phyloP scores from a whole-genome alignment of 345 rosid genomes.

The Eucalyptus pauciflora region DNA sequence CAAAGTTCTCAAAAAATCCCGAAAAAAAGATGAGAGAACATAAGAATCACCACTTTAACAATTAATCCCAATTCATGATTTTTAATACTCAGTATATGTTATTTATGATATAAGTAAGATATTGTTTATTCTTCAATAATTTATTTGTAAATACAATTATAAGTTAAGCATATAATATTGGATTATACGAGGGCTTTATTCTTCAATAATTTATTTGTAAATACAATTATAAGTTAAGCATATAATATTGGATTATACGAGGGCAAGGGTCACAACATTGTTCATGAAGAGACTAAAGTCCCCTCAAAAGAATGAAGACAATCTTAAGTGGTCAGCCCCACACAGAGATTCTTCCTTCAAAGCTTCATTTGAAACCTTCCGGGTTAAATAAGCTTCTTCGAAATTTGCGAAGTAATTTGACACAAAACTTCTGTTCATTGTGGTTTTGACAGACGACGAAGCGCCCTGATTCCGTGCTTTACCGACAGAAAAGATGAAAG shows the following conservation, averaged over 20 bases:
- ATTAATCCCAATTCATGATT: neutral
- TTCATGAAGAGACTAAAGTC: too few species aligned
- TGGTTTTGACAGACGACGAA: neutral
- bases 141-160: too few species aligned
- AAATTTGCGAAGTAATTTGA: neutral
- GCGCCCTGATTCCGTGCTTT: neutral
- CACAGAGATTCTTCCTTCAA: too few species aligned
- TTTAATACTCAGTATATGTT: neutral
- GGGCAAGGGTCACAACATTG: neutral
- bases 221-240: too few species aligned
- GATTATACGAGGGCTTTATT: neutral
- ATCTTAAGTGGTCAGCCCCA: too few species aligned
- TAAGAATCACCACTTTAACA: neutral
- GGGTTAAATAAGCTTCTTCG: too few species aligned
- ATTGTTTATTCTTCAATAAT: too few species aligned
- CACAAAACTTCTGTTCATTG: neutral
- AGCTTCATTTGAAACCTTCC: too few species aligned
- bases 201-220: too few species aligned
- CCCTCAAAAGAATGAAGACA: too few species aligned
- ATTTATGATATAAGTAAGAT: neutral
- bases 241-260: neutral
- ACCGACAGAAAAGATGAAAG: rapidly evolving
- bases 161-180: too few species aligned
- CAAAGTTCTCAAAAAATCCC: neutral
- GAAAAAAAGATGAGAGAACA: neutral